Evolutionary conservation across 2,329 filamentous ascomycete species (phyloP).

Genomic region (Blumeria hordei): DNA sequence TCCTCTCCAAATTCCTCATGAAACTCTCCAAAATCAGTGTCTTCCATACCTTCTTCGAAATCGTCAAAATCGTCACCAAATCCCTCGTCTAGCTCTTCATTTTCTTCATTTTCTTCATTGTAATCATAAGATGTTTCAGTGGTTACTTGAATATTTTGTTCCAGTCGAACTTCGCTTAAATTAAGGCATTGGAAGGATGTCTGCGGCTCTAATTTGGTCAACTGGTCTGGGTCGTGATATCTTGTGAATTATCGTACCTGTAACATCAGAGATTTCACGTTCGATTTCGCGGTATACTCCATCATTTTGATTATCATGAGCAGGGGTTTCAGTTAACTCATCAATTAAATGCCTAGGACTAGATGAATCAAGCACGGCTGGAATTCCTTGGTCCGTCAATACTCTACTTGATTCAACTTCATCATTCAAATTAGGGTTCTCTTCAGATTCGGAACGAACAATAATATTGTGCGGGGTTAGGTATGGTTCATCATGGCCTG

Average conservation of each 20-base stretch:
- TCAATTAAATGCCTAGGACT: constrained; percentile 18
- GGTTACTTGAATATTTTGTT: constrained; percentile 9
- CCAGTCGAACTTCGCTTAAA: constrained; percentile 17
- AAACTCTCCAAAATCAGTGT: constrained; percentile 27
- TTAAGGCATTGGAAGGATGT: constrained; percentile 24
- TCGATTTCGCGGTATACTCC: constrained; percentile 38
- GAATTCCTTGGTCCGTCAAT: no score
- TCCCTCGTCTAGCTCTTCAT: constrained; percentile 22
- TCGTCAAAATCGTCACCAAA: constrained; percentile 49
- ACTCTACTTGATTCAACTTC: no score
- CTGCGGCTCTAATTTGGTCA: constrained; percentile 37
- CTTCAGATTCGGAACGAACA: no score
- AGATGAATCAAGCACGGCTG: no score
- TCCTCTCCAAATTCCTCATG: constrained; percentile 39
- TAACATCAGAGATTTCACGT: constrained; percentile 20
- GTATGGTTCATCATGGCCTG: no score
- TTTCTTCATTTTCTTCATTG: constrained; percentile 29
- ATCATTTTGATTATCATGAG: constrained; percentile 27
- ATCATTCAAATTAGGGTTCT: no score
- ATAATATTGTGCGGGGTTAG: no score
- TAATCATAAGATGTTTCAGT: constrained; percentile 28
- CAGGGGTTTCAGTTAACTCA: constrained; percentile 34
- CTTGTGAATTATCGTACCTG: constrained; percentile 27
- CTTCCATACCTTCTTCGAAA: constrained; percentile 30
- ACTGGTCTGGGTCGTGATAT: constrained; percentile 22